Evolutionary conservation across 306 rosid genomes (phyloP), one percentile per base, ranked within the genome.

Genomic region (Dalbergia cultrata): DNA sequence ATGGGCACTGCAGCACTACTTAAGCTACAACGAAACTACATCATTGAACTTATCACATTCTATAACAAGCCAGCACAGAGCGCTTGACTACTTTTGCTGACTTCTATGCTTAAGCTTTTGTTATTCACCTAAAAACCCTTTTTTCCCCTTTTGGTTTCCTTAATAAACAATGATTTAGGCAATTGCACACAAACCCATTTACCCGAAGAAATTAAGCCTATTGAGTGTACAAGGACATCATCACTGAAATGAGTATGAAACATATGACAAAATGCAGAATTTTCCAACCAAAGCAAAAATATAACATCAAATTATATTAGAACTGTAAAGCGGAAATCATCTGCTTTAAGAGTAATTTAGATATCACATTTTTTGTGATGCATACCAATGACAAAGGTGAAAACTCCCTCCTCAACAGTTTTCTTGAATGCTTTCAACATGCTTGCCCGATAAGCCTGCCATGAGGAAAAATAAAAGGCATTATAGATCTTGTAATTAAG

Each of bases 351-450:
- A 62, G 63, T 67, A 76, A 50, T 71, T 44, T 60, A 17, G 43
- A 53, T 43, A 70, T 50, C 19, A 69, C 67, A 47, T 43, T 80
- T 52, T 72, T 83, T 44, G 68, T 13, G 78, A 86, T 70, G 82
- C 96, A 74, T 91, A 95, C 99, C 99, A n/a, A 95, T 95, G 82
- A 95, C 85, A 75, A 93, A 93, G 87, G 97, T 90, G 88, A 90
- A 95, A 81, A 34, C 89, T 72, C 94, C 93, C 87, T 95, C 98
- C 80, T 95, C 98, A 9, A 95, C 90, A 79, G 95, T 95, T 94
- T 89, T 95, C 89, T 84, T 93, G 88, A 95, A 95, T 81, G 97
- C 94, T 86, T 92, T 95, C 89, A 95, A 86, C 99, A 95, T 95
- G 94, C 99, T 95, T 70, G 86, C 87, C 65, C 96, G 91, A 82